phyloP scores from a whole-genome alignment of 805 yeast species.

The Suhomyces pyralidae region DNA sequence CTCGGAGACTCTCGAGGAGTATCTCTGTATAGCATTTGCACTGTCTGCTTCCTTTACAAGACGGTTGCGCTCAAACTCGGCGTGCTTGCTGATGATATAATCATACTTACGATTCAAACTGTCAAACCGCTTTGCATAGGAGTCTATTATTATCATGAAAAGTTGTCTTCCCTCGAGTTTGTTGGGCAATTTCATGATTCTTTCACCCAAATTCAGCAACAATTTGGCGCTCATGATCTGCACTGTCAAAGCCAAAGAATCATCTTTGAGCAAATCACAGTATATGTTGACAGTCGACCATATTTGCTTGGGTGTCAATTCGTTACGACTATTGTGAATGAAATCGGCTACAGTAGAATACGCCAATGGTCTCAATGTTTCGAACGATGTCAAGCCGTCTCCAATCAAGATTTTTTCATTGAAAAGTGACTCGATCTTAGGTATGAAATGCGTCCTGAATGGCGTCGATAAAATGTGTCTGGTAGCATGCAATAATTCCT shows the following conservation, averaged over 20 bases:
- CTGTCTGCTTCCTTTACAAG: slow-evolving; percentile 39
- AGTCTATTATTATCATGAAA: slow-evolving; percentile 79
- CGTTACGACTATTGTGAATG: slow-evolving; percentile 85
- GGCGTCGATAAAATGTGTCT: slow-evolving; percentile 93
- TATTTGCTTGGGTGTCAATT: slow-evolving; percentile 76
- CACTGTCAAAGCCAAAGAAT: slow-evolving; percentile 77
- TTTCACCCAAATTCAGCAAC: slow-evolving; percentile 80
- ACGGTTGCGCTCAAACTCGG: slow-evolving; percentile 46
- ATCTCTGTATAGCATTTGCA: slow-evolving; percentile 39
- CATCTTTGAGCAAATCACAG: slow-evolving; percentile 77
- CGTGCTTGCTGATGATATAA: slow-evolving; percentile 61
- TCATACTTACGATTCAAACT: slow-evolving; percentile 70
- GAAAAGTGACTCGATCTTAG: slow-evolving; percentile 79
- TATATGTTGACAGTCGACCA: slow-evolving; percentile 85
- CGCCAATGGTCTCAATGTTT: slow-evolving; percentile 87
- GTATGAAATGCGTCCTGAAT: slow-evolving; percentile 74
- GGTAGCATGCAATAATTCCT: slow-evolving; percentile 89
- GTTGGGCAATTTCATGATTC: slow-evolving; percentile 77
- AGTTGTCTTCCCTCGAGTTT: slow-evolving; percentile 81
- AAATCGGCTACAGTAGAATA: slow-evolving; percentile 95
- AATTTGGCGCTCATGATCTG: slow-evolving; percentile 96
- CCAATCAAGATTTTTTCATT: slow-evolving; percentile 89
- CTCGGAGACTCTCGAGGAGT: slow-evolving; percentile 26
- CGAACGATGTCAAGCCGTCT: slow-evolving; percentile 86
- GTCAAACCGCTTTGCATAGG: slow-evolving; percentile 79